Conservation (phyloP, 495 filamentous ascomycete genomes). For the Aspergillus nanangensis region DNA sequence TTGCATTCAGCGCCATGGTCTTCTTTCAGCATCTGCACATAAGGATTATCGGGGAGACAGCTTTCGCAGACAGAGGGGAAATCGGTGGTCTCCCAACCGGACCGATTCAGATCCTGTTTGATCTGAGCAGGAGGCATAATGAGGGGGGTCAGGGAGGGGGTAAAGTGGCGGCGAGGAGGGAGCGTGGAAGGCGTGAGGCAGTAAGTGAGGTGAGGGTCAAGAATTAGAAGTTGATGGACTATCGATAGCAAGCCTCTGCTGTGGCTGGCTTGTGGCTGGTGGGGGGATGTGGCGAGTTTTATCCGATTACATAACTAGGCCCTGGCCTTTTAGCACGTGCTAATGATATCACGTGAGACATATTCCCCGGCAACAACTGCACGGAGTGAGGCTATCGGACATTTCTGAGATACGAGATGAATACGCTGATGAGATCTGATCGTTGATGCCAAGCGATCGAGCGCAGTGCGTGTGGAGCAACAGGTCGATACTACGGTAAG, state of each 20-base stretch:
- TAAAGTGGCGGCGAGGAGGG: not conserved
- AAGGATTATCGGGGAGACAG: constrained; percentile 94
- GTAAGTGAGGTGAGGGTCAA: not conserved
- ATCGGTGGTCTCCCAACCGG: constrained; percentile 90
- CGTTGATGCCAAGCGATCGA: too few relatives aligned
- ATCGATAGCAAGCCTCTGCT: constrained; percentile 21
- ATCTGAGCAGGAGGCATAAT: constrained; percentile 61
- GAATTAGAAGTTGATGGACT: constrained; percentile 11
- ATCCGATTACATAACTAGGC: constrained; percentile 3
- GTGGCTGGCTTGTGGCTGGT: constrained; percentile 9
- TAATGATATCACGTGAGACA: too few relatives aligned
- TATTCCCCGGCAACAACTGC: too few relatives aligned
- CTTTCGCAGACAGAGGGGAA: constrained; percentile 63
- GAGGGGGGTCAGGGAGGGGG: not conserved
- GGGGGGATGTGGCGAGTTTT: constrained; percentile 10
- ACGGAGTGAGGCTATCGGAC: too few relatives aligned
- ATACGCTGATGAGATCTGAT: too few relatives aligned
- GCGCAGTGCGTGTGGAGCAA: too few relatives aligned
- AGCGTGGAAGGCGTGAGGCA: not conserved
- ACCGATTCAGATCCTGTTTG: constrained; percentile 95
- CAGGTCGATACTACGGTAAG: too few relatives aligned
- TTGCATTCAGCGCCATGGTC: constrained; percentile 76
- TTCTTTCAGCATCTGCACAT: constrained; percentile 98
- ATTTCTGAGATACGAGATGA: too few relatives aligned
- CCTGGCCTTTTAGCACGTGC: too few relatives aligned